Conservation (phyloP, 768 basidiomycete species). For the Boletus barrowsii region DNA sequence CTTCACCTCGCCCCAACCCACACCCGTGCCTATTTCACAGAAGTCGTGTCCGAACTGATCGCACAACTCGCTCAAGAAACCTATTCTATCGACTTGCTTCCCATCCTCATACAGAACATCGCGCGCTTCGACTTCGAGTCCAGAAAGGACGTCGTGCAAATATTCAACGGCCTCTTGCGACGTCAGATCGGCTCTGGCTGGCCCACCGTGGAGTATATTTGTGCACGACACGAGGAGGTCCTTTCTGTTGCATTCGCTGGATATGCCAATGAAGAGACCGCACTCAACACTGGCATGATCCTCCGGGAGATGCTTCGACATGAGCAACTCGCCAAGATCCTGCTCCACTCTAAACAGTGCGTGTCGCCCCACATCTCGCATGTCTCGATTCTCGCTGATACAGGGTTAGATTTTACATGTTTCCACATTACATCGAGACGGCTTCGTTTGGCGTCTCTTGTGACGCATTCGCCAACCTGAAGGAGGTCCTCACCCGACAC, state of each 20-base stretch:
- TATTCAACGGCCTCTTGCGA: slow-evolving; percentile 83
- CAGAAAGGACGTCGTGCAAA: slow-evolving; percentile 79
- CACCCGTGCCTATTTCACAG: slow-evolving; percentile 32
- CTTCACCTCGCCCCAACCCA: slow-evolving; percentile 5
- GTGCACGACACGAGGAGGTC: slow-evolving; percentile 67
- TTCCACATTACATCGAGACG: slow-evolving; percentile 96
- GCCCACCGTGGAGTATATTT: slow-evolving; percentile 96
- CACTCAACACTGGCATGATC: slow-evolving; percentile 97
- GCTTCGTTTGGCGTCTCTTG: slow-evolving; percentile 98
- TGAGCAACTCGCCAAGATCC: slow-evolving; percentile 84
- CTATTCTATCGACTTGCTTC: slow-evolving; percentile 85
- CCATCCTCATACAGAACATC: slow-evolving; percentile 76
- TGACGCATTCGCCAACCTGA: slow-evolving; percentile 95
- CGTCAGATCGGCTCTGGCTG: slow-evolving; percentile 91
- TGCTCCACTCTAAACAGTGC: slow-evolving; percentile 92
- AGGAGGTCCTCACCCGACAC: slow-evolving; percentile 95
- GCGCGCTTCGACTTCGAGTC: slow-evolving; percentile 95
- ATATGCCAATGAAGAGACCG: slow-evolving; percentile 94
- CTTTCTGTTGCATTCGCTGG: slow-evolving; percentile 85
- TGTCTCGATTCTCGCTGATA: background rate
- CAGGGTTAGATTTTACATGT: slow-evolving; percentile 81
- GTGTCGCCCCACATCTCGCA: slow-evolving; percentile 28
- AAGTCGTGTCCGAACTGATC: slow-evolving; percentile 83
- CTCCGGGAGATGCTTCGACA: slow-evolving; percentile 95
- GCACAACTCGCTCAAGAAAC: slow-evolving; percentile 96